Base-by-base conservation (phyloP, 2,329 filamentous ascomycete genomes). In the Claviceps lovelessii region DNA sequence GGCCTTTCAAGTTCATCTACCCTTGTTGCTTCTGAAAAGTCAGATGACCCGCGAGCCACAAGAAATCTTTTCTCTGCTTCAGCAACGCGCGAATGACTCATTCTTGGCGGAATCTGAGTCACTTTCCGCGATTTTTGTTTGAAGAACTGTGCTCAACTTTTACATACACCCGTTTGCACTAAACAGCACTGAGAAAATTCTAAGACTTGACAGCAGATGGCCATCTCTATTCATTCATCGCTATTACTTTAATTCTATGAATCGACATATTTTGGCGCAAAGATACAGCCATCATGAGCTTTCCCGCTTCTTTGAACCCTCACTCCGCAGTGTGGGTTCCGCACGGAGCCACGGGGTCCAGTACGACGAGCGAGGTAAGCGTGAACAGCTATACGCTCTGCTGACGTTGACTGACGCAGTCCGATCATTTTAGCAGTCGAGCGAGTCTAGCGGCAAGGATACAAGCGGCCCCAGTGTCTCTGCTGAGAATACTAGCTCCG, bases 281-380 rank as follows among this genome's bases (percentile, higher is more conserved):
- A 41, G 15, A 19, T 29, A 7, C 10, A 33, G 23, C 7, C 42
- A 29, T 9, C 29, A 56, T 56, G 55, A 52, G 55, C 29, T 39
- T 44, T 41, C 17, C 31, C 8, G 48, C 50, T 5, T 28, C 44
- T 13, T 50, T 55, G 11, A 42, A 57, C 17, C 55, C 55, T 49
- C 39, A 51, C 10, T 55, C 50, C 15, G 55, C 47, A 41, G 46
- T 51, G 33, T 57, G 55, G 55, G 35, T 51, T 23, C 53, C 47
- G 1, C 49, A 46, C 15, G 23, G 45, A 7, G 11, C 15, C 13
- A 41, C 37, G 4, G n/a, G 9, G 10, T 57, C 49, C 2, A 55
- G 50, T 28, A 48, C 47, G 11, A 47, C 23, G 3, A 55, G 55
- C 47, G 55, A 57, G 47, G 55, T 57, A 37, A 55, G 55, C 35